A percentile compares a stretch with the other conserved stretches of the same genome.
These are phyloP conservation scores for Sphagnum contortum DNA, from an alignment of 225 moss, liverwort and hornwort species.

Conservation along the genomic window DNA sequence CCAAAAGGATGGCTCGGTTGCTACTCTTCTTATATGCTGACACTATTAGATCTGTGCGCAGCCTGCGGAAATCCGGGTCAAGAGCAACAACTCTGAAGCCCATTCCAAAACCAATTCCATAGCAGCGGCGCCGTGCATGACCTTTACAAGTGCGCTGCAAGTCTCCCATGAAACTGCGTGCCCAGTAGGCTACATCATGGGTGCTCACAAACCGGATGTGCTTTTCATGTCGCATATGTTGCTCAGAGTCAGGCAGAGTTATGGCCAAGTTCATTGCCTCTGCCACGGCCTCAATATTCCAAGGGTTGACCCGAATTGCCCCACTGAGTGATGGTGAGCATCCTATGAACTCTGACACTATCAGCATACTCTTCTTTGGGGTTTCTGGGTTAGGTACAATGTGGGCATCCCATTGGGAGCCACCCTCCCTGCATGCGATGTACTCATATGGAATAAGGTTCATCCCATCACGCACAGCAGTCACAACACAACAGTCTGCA, in stretches of 20 bases:
- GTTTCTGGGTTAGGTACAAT: conserved; percentile 8
- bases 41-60: conserved; percentile 46
- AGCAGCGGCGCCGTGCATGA: conserved; percentile 28
- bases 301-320: conserved; percentile 96
- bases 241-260: conserved; percentile 75
- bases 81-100: conserved; percentile 50
- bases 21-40: conserved; percentile 42
- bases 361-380: conserved; percentile 84
- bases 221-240: conserved; percentile 90
- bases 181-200: conserved; percentile 84
- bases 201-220: conserved; percentile 90
- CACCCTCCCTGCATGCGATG: conserved; percentile 81
- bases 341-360: conserved; percentile 98
- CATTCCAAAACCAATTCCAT: conserved; percentile 48
- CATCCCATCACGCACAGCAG: conserved; percentile 91
- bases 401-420: conserved; percentile 20
- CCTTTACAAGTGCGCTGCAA: conserved; percentile 44
- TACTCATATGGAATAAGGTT: conserved; percentile 97
- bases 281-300: conserved; percentile 94
- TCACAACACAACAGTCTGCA: conserved; percentile 94
- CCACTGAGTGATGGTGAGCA: conserved; percentile 96
- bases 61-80: conserved; percentile 42
- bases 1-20: conserved; percentile 38
- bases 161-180: conserved; percentile 60
- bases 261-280: conserved; percentile 98